phyloP scores from a whole-genome alignment of 768 basidiomycete species.

The Auricularia cornea region DNA sequence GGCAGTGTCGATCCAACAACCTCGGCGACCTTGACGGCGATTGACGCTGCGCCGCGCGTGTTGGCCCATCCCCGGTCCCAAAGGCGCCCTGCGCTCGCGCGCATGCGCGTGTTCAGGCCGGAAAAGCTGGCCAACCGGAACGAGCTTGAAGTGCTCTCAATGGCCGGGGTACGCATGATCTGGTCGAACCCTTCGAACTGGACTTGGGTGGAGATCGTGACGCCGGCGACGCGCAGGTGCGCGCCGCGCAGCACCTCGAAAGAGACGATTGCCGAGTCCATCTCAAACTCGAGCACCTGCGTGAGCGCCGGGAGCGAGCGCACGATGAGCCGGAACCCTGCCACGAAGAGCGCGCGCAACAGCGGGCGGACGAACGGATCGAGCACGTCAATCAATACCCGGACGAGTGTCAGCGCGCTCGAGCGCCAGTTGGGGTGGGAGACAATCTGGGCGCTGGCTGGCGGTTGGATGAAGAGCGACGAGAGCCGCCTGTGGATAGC shows the following conservation, averaged over 20 bases:
- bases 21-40: slow-evolving; percentile 43
- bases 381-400: slow-evolving; percentile 16
- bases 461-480: neutral
- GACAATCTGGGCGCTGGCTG: neutral
- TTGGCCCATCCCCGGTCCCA: slow-evolving; percentile 63
- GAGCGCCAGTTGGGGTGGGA: slow-evolving; percentile 23
- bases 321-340: slow-evolving; percentile 45
- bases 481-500: neutral
- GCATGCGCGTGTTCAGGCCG: slow-evolving; percentile 52
- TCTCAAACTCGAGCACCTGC: slow-evolving; percentile 58
- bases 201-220: slow-evolving; percentile 46
- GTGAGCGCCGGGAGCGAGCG: slow-evolving; percentile 60
- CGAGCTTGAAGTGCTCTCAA: neutral
- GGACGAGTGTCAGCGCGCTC: neutral
- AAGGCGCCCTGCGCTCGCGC: slow-evolving; percentile 51
- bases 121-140: slow-evolving; percentile 38
- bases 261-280: slow-evolving; percentile 45
- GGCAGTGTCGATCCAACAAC: slow-evolving; percentile 33
- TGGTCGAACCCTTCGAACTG: slow-evolving; percentile 45
- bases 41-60: slow-evolving; percentile 41
- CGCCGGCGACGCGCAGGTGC: slow-evolving; percentile 40
- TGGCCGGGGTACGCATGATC: slow-evolving; percentile 1
- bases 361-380: slow-evolving; percentile 59
- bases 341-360: slow-evolving; percentile 46
- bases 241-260: slow-evolving; percentile 45